Evolutionary conservation across 2,329 filamentous ascomycete species (phyloP), one percentile per base, ranked within the genome.

Genomic region (Phialophora expanda): DNA sequence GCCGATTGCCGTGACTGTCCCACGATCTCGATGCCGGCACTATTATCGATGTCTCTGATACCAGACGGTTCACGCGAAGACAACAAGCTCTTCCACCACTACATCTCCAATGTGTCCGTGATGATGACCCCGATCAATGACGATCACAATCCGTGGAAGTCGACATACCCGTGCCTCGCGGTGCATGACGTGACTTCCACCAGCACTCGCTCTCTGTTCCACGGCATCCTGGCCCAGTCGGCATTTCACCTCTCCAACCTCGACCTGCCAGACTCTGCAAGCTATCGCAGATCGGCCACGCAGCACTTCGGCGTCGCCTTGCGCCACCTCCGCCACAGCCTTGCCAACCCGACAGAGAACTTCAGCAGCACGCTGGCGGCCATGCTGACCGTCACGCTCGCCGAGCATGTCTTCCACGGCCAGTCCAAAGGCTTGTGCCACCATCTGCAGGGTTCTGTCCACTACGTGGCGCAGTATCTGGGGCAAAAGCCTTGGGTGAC

Each of bases 351-450:
- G 20, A 50, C 63, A n/a, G 48, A 61, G 53, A 32, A 62, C 26
- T 62, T 53, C 53, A 66, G 50, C 53, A 57, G 41, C 38, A 54
- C 48, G 17, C 44, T 66, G 51, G 63, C 63, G 38, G 57, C 63
- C 14, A 51, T 66, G 22, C 46, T 56, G 41, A 61, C 63, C 63
- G 34, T 66, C 53, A 66, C 54, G 20, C 41, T 61, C n/a, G 63
- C 58, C 32, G 63, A 66, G 26, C 63, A 66, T 57, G 63, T 66
- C 50, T 66, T 66, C 44, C 63, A 61, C 26, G 63, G 63, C 30
- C 26, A 56, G 53, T 56, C 57, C 24, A 50, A 56, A 9, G 63
- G 63, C 12, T 62, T 50, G 63, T 38, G 32, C 12, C 41, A 57
- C 24, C 63, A 66, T 46, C 34, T 66, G 14, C 63, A 57, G 12